Percentiles rank a stretch among this genome's conserved stretches.
Evolutionary conservation across 2,329 filamentous ascomycete species (phyloP).

Genomic region (Paecilomyces fulvus): DNA sequence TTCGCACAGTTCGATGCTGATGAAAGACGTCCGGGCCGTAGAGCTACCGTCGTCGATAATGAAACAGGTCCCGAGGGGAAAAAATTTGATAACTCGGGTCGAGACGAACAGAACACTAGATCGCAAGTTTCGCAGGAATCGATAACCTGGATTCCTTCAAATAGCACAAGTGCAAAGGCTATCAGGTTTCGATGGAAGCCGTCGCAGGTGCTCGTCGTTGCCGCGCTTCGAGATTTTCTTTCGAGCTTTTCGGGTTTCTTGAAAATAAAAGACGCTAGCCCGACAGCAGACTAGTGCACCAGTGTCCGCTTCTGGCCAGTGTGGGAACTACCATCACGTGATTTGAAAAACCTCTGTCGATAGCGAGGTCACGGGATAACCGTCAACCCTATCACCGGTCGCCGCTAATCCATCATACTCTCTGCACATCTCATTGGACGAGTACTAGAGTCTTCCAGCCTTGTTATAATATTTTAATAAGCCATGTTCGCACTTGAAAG

Average conservation of each 20-base stretch:
- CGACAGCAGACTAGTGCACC: slow-evolving; percentile 12
- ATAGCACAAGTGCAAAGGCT: slow-evolving; percentile 17
- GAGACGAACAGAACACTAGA: background rate
- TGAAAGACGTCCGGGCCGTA: slow-evolving; percentile 2
- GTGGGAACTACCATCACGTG: slow-evolving; percentile 16
- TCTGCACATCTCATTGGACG: slow-evolving; percentile 2
- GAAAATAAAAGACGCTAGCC: slow-evolving; percentile 31
- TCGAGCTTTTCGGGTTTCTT: slow-evolving; percentile 25
- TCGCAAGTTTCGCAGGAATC: slow-evolving; percentile 6
- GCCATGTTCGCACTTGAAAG: no score
- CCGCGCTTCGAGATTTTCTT: background rate
- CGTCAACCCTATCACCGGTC: slow-evolving; percentile 4
- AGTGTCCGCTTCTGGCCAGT: slow-evolving; percentile 6
- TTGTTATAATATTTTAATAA: no score
- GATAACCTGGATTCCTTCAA: slow-evolving; percentile 14
- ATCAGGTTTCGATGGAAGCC: slow-evolving; percentile 24
- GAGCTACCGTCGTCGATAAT: slow-evolving; percentile 2
- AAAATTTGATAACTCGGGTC: background rate
- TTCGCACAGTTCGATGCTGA: slow-evolving; percentile 7
- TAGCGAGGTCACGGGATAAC: slow-evolving; percentile 20
- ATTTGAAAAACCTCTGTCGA: background rate
- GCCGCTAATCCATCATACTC: background rate
- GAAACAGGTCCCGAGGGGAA: slow-evolving; percentile 1
- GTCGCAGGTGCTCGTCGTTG: slow-evolving; percentile 25
- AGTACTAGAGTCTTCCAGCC: no score